These are phyloP conservation scores for Microsporum audouinii DNA, from an alignment of 2,329 filamentous ascomycete species.

Conservation along the genomic window DNA sequence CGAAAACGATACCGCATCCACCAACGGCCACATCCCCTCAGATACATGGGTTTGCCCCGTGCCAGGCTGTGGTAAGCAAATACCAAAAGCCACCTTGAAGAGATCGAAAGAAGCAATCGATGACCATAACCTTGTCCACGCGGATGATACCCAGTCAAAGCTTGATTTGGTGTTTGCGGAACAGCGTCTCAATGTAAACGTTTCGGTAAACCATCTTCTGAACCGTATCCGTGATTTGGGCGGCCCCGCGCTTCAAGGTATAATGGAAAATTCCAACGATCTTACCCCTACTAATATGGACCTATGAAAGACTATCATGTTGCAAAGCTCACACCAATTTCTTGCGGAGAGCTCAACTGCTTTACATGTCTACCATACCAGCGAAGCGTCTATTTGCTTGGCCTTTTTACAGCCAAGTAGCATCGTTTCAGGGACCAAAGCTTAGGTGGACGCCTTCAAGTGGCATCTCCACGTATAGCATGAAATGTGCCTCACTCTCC, in stretches of 20 bases:
- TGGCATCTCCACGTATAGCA: not conserved
- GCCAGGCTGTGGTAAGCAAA: slow-evolving; percentile 23
- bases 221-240: slow-evolving; percentile 19
- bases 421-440: not conserved
- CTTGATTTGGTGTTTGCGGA: slow-evolving; percentile 28
- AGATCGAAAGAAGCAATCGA: slow-evolving; percentile 24
- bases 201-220: slow-evolving; percentile 25
- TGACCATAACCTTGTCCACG: slow-evolving; percentile 26
- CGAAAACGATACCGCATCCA: not conserved
- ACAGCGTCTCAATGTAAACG: slow-evolving; percentile 24
- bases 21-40: slow-evolving; percentile 12
- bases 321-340: not conserved
- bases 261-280: not conserved
- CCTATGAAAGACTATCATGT: not conserved
- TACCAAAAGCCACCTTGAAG: slow-evolving; percentile 25
- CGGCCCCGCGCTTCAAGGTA: not conserved
- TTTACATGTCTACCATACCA: not conserved
- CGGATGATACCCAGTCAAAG: slow-evolving; percentile 27
- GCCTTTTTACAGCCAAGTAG: not conserved
- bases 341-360: not conserved
- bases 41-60: slow-evolving; percentile 28
- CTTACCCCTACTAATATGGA: not conserved
- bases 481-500: not conserved
- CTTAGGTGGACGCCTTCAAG: not conserved
- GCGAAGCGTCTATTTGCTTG: not conserved